Evolutionary conservation across 371 early-diverging fungal species (phyloP).

Genomic region (Syncephalastrum contaminatum): DNA sequence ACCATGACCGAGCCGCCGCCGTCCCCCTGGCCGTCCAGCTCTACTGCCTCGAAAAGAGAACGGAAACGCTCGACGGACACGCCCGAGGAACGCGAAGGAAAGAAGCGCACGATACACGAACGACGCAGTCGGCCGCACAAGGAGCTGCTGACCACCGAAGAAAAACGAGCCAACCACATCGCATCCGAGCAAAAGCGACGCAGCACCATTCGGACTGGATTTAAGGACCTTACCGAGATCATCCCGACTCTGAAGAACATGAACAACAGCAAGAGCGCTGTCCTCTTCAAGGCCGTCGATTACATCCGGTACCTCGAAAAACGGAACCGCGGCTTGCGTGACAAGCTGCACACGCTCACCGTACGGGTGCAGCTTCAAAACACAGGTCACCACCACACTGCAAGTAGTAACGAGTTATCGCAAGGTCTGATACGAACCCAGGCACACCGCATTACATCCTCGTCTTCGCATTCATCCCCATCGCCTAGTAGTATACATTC

Average conservation of each 20-base stretch:
- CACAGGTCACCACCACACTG: neutral
- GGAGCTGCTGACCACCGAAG: constrained; percentile 78
- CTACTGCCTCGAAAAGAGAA: no score
- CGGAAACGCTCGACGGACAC: no score
- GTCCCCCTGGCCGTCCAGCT: no score
- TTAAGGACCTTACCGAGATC: constrained; percentile 75
- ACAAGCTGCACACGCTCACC: constrained; percentile 48
- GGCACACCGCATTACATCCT: neutral
- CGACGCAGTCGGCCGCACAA: constrained; percentile 17
- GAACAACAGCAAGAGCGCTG: constrained; percentile 51
- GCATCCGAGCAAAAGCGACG: constrained; percentile 88
- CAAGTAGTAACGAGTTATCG: no score
- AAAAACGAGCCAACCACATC: constrained; percentile 89
- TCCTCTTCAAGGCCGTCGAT: constrained; percentile 52
- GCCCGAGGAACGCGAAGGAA: no score
- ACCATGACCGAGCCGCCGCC: no score
- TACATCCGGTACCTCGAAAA: constrained; percentile 41
- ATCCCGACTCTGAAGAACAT: constrained; percentile 70
- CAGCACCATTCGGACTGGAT: constrained; percentile 78
- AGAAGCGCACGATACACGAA: no score
- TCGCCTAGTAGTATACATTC: constrained; percentile 24
- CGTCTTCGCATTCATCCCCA: constrained; percentile 6
- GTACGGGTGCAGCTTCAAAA: constrained; percentile 34
- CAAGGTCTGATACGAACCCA: neutral
- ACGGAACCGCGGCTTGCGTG: constrained; percentile 42